Evolutionary conservation across 108 stramenopile species (phyloP).

Genomic region (Cylindrotheca fusiformis): DNA sequence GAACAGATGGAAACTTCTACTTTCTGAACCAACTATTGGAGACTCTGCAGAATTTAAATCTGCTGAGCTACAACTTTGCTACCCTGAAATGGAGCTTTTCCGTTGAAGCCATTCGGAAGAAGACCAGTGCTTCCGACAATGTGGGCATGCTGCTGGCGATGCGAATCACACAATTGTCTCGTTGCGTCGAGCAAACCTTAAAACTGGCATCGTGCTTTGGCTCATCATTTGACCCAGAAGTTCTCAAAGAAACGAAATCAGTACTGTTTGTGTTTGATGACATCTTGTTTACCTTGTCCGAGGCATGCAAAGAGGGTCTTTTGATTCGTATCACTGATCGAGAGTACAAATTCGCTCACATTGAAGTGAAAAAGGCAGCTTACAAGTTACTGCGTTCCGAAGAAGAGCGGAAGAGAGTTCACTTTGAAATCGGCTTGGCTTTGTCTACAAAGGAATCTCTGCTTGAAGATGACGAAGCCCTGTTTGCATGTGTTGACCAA

Average conservation of each 20-base stretch:
- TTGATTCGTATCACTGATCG: constrained; percentile 1
- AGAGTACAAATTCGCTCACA: constrained; percentile 2
- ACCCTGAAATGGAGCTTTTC: constrained; percentile 6
- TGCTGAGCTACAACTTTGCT: constrained; percentile 4
- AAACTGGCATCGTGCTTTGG: constrained; percentile 9
- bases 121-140: constrained; percentile 6
- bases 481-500: constrained; percentile 2
- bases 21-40: constrained; percentile 1
- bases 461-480: not conserved
- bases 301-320: constrained; percentile 1
- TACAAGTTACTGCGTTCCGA: not conserved
- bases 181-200: not conserved
- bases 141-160: constrained; percentile 4
- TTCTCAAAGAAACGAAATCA: constrained; percentile 1
- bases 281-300: not conserved
- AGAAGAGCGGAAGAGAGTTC: not conserved
- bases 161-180: constrained; percentile 1
- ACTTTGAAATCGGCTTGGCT: constrained; percentile 2
- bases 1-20: constrained; percentile 12
- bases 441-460: not conserved
- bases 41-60: not conserved
- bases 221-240: constrained; percentile 4
- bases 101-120: constrained; percentile 4
- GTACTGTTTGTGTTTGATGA: constrained; percentile 2
- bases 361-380: not conserved